Evolutionary conservation across 768 basidiomycete genomes (phyloP), one percentile per base, ranked within the genome.

Genomic region (Melanogaster broomeanus): DNA sequence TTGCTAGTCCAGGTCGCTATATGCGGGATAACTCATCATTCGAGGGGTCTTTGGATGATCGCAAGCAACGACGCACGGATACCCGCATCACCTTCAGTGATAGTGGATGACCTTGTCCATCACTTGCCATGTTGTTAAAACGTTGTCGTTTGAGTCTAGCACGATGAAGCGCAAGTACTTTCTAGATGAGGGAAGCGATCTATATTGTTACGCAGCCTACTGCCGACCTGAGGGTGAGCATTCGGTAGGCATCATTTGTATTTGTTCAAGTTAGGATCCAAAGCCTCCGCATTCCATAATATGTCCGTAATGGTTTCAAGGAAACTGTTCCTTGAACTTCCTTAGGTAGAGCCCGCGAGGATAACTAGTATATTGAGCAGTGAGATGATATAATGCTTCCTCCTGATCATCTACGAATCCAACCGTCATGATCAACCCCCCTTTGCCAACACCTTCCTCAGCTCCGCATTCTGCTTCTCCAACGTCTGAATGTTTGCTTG

Each of bases 71-170:
- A 84, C 89, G 70, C 72, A 93, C 90, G 66, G 90, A 92, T 52
- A 90, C 80, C 48, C 90, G 81, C 87, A 93, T 93, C 51, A 92
- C 90, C 69, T 93, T 93, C 59, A 93, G 74, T 4, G 90, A 86
- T 37, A 93, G 65, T 33, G 85, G 72, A 66, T 91, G 88, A 1
- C 77, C 74, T 49, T 81, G 78, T 34, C 78, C 78, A 55, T 90
- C 87, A 55, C 49, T 62, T 12, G 58, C 16, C 58, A 67, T 64
- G 38, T 31, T 42, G 15, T 31, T 42, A 12, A 30, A 25, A 10
- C 6, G n/a, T 13, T 13, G 31, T 22, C 24, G 30, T 37, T 33
- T 21, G 25, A 28, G 11, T 15, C 22, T 19, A 31, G 46, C 27
- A 12, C 25, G 28, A 28, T 39, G 33, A 13, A 43, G 16, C 8